Evolutionary conservation across 345 rosid species (phyloP), one percentile per base, ranked within the genome.

Genomic region (Cardamine occulta): DNA sequence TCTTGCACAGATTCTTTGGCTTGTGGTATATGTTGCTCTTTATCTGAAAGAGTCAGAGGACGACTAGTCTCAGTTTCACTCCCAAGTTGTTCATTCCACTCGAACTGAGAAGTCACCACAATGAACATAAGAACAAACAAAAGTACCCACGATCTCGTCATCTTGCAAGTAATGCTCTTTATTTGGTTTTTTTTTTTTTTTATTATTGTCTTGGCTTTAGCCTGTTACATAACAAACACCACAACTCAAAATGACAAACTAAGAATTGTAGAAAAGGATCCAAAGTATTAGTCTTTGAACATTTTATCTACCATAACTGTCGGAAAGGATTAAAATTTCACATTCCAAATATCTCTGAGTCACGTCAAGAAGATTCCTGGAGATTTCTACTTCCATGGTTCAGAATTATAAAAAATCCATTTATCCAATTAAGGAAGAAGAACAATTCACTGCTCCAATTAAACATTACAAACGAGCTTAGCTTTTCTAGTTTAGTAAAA

Each of bases 111-210:
- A 44, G 90, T 89, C 49, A 86, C 77, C 32, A 89, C 85, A 35
- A 91, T 76, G 49, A 91, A 53, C 72, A 91, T 68, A 12, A 91
- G 81, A 68, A 91, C 76, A 77, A 84, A 79, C 53, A 91, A 86
- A 69, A 89, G 85, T 44, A 91, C 75, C 94, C 84, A 86, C 3
- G 89, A 88, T 79, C 93, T 87, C 74, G 84, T 77, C 97, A 91
- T 91, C 60, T 34, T 79, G 31, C 53, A 54, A 40, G 48, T 26
- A 14, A 72, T 32, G 32, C 17, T 60, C 23, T 44, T 65, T 56
- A 32, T 3, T 24, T 57, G 45, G 31, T 52, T 47, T 66, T 17
- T 42, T 23, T n/a, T n/a, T n/a, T n/a, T n/a, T n/a, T n/a, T n/a
- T n/a, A n/a, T n/a, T 47, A 19, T 28, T 35, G 73, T 58, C 76